These are phyloP conservation scores for Backusella tarrabulga DNA, from an alignment of 192 early-diverging fungal genomes.

Conservation along the genomic window DNA sequence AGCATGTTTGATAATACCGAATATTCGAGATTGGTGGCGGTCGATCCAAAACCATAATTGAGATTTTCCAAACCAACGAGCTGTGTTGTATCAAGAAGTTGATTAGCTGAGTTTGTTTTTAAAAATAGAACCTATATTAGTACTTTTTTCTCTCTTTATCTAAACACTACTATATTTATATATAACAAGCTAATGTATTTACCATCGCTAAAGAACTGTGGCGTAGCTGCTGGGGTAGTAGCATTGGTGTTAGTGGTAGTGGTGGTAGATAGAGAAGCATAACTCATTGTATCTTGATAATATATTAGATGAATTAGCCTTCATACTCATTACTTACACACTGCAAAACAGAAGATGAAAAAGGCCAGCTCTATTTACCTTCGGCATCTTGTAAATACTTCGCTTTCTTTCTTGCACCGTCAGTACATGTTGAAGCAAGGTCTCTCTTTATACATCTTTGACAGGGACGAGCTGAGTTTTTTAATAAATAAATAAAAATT, in stretches of 20 bases:
- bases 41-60: constrained; percentile 81
- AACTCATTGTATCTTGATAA: neutral
- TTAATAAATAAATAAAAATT: constrained; percentile 2
- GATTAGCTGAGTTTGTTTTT: constrained; percentile 4
- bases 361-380: constrained; percentile 22
- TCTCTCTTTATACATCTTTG: constrained; percentile 84
- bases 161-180: neutral
- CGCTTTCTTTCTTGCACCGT: constrained; percentile 88
- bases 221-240: neutral
- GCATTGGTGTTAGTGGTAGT: neutral
- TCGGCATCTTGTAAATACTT: constrained; percentile 85
- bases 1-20: constrained; percentile 89
- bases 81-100: constrained; percentile 10
- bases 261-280: neutral
- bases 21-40: constrained; percentile 85
- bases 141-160: neutral
- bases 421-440: constrained; percentile 70
- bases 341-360: too few species aligned
- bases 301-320: neutral
- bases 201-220: constrained; percentile 12
- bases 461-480: constrained; percentile 71
- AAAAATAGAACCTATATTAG: neutral
- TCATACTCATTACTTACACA: neutral
- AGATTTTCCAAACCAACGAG: constrained; percentile 13
- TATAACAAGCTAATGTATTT: neutral